phyloP scores from a whole-genome alignment of 345 rosid genomes.

The Microcos paniculata region DNA sequence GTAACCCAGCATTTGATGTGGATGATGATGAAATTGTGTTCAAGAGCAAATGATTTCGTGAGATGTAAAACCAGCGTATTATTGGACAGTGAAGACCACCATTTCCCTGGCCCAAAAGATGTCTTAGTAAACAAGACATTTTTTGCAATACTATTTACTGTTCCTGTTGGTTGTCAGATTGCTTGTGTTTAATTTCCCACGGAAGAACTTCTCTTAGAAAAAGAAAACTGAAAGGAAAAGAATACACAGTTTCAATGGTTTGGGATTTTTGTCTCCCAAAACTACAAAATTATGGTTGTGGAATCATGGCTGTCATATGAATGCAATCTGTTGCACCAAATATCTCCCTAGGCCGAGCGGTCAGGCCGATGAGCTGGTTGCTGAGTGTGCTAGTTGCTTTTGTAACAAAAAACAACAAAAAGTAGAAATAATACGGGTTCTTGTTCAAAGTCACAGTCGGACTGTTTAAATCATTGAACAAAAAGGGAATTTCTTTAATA shows the following conservation, averaged over 20 bases:
- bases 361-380: too few relatives aligned
- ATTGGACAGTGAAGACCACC: background rate
- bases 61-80: background rate
- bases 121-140: background rate
- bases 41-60: constrained; percentile 58
- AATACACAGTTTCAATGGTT: background rate
- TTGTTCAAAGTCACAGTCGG: too few relatives aligned
- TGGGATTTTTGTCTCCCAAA: background rate
- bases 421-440: too few relatives aligned
- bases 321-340: too few relatives aligned
- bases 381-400: too few relatives aligned
- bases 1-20: constrained; percentile 92
- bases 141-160: background rate
- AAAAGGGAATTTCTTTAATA: too few relatives aligned
- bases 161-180: background rate
- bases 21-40: constrained; percentile 91
- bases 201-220: background rate
- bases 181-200: background rate
- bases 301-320: background rate
- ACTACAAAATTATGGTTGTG: background rate
- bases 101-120: background rate
- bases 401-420: too few relatives aligned
- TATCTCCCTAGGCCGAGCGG: too few relatives aligned
- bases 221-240: background rate
- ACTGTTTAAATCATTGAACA: too few relatives aligned